A percentile compares a stretch with the other conserved stretches of the same genome.
These are phyloP conservation scores for Boletus barrowsii DNA, from an alignment of 768 basidiomycete species.

Conservation along the genomic window DNA sequence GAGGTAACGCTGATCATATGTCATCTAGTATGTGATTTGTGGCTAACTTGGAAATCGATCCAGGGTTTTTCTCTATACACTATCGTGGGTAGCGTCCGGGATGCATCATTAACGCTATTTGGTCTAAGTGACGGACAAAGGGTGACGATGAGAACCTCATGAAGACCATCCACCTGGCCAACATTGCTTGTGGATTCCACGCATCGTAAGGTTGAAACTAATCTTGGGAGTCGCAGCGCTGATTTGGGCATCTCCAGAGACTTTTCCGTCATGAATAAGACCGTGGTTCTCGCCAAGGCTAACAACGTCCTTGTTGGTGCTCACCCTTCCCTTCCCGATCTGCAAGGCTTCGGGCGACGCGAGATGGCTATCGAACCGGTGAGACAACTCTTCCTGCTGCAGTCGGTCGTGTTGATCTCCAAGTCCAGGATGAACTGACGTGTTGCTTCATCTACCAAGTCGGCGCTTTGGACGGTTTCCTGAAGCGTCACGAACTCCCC, in stretches of 20 bases:
- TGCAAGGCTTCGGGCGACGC: constrained; percentile 62
- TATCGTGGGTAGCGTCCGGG: constrained; percentile 31
- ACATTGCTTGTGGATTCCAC: constrained; percentile 69
- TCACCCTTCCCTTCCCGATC: constrained; percentile 59
- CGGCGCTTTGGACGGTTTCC: constrained; percentile 60
- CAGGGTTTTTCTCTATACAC: constrained; percentile 54
- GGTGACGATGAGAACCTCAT: constrained; percentile 52
- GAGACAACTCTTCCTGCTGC: constrained; percentile 5
- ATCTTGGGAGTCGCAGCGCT: neutral
- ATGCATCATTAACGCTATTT: neutral
- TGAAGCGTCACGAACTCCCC: constrained; percentile 47
- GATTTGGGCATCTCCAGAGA: constrained; percentile 39
- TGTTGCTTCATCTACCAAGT: constrained; percentile 65
- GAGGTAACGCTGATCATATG: constrained; percentile 36
- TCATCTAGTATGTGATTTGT: neutral
- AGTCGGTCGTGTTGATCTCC: neutral
- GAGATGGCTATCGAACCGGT: constrained; percentile 64
- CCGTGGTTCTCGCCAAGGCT: constrained; percentile 53
- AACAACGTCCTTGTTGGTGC: constrained; percentile 61
- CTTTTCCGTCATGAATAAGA: constrained; percentile 63
- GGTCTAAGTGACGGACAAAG: constrained; percentile 23
- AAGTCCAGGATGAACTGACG: constrained; percentile 47
- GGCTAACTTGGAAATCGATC: neutral
- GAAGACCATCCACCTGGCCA: constrained; percentile 56
- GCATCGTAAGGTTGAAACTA: constrained; percentile 42